Evolutionary conservation across 2,329 filamentous ascomycete genomes (phyloP).

Genomic region (Colletotrichum costaricense): DNA sequence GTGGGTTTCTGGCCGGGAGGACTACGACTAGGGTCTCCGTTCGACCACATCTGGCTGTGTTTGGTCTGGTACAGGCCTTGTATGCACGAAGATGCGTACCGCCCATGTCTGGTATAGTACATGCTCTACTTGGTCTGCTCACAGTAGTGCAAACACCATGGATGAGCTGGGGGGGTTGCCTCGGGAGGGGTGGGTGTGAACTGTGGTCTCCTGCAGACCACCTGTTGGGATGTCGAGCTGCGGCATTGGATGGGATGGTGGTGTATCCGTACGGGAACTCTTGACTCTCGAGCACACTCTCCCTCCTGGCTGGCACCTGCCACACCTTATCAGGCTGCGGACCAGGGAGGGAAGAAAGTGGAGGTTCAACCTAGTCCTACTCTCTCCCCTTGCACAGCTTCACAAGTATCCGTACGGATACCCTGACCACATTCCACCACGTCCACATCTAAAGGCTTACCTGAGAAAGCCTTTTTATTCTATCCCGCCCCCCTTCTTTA

Average conservation of each 20-base stretch:
- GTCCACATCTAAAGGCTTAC: conserved; percentile 7
- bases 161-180: conserved; percentile 7
- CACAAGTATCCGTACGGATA: conserved; percentile 19
- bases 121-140: conserved; percentile 16
- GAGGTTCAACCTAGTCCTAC: not conserved
- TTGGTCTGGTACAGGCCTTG: conserved; percentile 23
- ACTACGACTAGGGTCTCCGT: conserved; percentile 14
- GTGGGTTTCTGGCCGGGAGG: conserved; percentile 5
- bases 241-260: conserved; percentile 25
- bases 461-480: conserved; percentile 23
- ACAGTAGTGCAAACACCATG: conserved; percentile 29
- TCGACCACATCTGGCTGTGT: conserved; percentile 17
- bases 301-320: conserved; percentile 31
- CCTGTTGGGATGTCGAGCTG: conserved; percentile 28
- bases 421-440: conserved; percentile 31
- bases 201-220: conserved; percentile 31
- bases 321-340: conserved; percentile 34
- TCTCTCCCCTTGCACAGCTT: conserved; percentile 26
- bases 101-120: conserved; percentile 23
- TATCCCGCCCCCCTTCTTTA: conserved; percentile 16
- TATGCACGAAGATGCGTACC: conserved; percentile 17
- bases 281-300: conserved; percentile 10
- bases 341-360: conserved; percentile 17
- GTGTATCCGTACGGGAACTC: conserved; percentile 8
- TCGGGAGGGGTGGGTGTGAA: conserved; percentile 16